Evolutionary conservation across 1,284 basidiomycete species (phyloP), one percentile per base, ranked within the genome.

Genomic region (Pisolithus thermaeus): DNA sequence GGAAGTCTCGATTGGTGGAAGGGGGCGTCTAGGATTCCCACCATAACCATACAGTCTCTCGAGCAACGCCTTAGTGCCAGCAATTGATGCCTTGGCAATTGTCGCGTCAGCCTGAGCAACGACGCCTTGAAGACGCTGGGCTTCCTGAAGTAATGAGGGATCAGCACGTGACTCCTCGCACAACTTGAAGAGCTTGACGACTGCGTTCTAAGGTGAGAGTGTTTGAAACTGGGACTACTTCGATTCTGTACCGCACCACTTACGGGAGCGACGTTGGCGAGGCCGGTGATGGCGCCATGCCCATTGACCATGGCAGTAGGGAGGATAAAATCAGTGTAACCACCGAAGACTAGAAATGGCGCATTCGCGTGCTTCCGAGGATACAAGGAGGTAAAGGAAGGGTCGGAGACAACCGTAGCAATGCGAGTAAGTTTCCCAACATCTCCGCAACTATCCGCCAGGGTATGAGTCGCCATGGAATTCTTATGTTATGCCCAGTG

Each of bases 341-440:
- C 90, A 45, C 87, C 87, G 20, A 91, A 73, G 38, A 90, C 86
- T 53, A 90, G 70, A 73, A 93, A 94, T 3, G 82, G 80, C 2
- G 78, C 78, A 37, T 75, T 68, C 22, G 74, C 61, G 61, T 81
- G 79, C 67, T 80, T 84, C 61, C 88, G 84, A 27, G 89, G 86
- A 68, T 84, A 73, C 35, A 70, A 62, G 37, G 74, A 65, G 32
- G 70, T 60, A 69, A 91, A 92, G 3, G 73, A 69, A 3, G 78
- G 61, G n/a, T 75, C 70, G 18, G 84, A 78, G 6, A 91, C 81
- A 4, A 77, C 75, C 30, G 81, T 82, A 42, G 84, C 83, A 58
- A 96, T 87, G 52, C 92, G 80, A 23, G 87, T 90, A 59, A 94
- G 77, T 71, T 96, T 96, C 51, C 92, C 92, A 54, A 96, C 88